Percentiles rank a stretch among this genome's conserved stretches.
Evolutionary conservation across 352 stramenopile species (phyloP).

Genomic region (Vaucheria bursata): DNA sequence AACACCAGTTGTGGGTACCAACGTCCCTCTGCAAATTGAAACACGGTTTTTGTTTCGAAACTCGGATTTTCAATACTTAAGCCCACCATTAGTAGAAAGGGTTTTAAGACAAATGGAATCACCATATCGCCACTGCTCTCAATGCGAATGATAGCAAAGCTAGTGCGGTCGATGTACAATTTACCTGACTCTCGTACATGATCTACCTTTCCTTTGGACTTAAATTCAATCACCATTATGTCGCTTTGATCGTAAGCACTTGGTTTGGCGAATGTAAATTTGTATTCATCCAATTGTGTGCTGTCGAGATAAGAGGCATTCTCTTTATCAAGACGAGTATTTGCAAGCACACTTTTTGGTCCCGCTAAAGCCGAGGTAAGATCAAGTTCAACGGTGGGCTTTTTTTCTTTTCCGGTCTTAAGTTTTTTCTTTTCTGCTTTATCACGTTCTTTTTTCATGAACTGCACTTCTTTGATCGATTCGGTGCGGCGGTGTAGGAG

Average conservation of each 20-base stretch:
- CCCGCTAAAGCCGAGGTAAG: background rate
- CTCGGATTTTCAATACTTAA: slow-evolving; percentile 1
- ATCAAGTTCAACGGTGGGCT: background rate
- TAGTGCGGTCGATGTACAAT: background rate
- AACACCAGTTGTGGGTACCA: background rate
- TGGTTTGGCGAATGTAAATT: background rate
- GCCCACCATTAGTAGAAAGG: background rate
- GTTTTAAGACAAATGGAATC: background rate
- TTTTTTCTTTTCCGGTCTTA: background rate
- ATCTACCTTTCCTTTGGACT: background rate
- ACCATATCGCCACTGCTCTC: background rate
- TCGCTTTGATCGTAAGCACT: background rate
- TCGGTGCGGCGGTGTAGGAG: background rate
- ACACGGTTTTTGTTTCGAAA: background rate
- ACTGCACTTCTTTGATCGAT: background rate
- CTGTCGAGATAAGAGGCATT: background rate
- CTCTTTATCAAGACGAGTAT: background rate
- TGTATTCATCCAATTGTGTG: background rate
- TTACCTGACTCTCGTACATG: background rate
- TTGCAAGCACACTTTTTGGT: background rate
- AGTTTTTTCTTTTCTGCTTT: slow-evolving; percentile 1
- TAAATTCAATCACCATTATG: slow-evolving; percentile 3
- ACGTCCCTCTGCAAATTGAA: background rate
- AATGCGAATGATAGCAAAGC: background rate
- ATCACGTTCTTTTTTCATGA: background rate